A percentile compares a stretch with the other conserved stretches of the same genome.
Conservation (phyloP, 768 basidiomycete species). For the Hypholoma fasciculare region DNA sequence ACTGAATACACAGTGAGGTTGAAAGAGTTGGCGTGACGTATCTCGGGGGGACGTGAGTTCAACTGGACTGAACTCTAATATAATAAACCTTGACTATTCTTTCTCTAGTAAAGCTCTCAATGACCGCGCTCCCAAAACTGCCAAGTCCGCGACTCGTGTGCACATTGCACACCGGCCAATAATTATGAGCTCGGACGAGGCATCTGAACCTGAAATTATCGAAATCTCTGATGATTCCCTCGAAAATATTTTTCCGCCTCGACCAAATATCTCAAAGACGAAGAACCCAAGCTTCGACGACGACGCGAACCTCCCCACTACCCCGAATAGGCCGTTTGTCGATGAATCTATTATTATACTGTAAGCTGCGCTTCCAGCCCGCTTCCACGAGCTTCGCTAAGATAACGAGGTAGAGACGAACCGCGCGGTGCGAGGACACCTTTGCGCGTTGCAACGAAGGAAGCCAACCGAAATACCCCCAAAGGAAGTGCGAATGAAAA, state of each 20-base stretch:
- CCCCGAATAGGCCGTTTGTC: conserved; percentile 3
- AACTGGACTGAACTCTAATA: too few relatives aligned
- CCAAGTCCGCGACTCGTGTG: background rate
- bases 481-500: background rate
- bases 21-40: background rate
- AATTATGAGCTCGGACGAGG: conserved; percentile 35
- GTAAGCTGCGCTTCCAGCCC: conserved; percentile 19
- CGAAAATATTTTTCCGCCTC: background rate
- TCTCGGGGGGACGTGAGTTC: too few relatives aligned
- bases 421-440: conserved; percentile 50
- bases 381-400: background rate
- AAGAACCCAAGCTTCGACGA: background rate
- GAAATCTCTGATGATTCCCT: conserved; percentile 21
- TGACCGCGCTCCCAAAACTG: background rate
- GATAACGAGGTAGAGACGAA: conserved; percentile 38
- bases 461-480: background rate
- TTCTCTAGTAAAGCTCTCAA: background rate
- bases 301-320: background rate
- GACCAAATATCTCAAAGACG: background rate
- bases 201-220: conserved; percentile 24
- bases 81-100: too few relatives aligned
- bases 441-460: conserved; percentile 21
- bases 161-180: conserved; percentile 25
- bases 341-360: conserved; percentile 32
- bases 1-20: background rate